Base-by-base conservation (phyloP, 345 rosid genomes). In the Eutrema yunnanense region DNA sequence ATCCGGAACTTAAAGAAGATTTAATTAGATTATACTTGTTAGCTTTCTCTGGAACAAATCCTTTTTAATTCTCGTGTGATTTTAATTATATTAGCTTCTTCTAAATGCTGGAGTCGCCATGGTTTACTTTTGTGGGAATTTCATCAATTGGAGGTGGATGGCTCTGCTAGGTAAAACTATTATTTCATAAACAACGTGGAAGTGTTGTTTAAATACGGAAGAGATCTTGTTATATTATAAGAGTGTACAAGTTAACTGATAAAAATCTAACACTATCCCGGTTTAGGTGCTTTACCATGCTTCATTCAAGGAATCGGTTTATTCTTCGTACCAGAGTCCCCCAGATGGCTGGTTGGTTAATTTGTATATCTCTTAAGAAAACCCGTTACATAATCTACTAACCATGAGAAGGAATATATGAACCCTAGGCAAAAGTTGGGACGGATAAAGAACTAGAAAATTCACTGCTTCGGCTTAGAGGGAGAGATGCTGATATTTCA, bases 261-360 rank as follows among this genome's bases (percentile, higher is more conserved):
- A 6, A 36, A 9, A 42, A 8, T 47, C 3, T 37, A 10, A 4
- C 37, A 38, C 47, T 4, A 44, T 12, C 0, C 50, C 34, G 51
- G 30, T 67, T 69, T 58, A 85, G 89, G 84, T 59, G 74, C 65
- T 48, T 44, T 79, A 50, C 83, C 86, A 26, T 69, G 79, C 30
- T 6, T 65, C 22, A 46, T 86, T 38, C 87, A 84, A 55, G 69
- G 55, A 34, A 22, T 78, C 6, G 84, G 83, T 27, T 59, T 86
- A 33, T 81, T 76, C 60, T 81, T 81, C 62, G 75, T 86, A 61
- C 86, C 90, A 0, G 90, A 86, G 65, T 86, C 90, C 26, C 90
- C 90, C 13, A 79, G 86, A 81, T 86, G 90, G 87, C 68, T 86
- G 81, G 81, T 78, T 61, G 2, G 78, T 72, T 44, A 38, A 9